These are phyloP conservation scores for Fusarium equiseti DNA, from an alignment of 2,329 filamentous ascomycete genomes.

Conservation along the genomic window DNA sequence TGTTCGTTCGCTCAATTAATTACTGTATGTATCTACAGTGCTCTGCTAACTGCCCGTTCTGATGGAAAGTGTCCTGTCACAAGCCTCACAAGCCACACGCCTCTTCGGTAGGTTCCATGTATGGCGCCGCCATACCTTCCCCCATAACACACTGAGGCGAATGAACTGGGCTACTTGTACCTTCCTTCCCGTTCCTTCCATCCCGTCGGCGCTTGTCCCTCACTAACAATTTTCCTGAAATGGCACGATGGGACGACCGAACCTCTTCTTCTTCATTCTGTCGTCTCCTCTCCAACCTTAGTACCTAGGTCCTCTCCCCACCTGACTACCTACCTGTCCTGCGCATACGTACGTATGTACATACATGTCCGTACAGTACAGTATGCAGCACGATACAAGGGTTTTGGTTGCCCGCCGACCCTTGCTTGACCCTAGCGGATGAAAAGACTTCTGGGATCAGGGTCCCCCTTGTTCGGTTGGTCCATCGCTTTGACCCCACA, in stretches of 20 bases:
- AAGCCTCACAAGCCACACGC: conserved; percentile 40
- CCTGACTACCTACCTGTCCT: conserved; percentile 5
- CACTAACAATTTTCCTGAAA: conserved; percentile 47
- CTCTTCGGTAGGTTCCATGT: conserved; percentile 13
- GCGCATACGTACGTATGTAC: neutral
- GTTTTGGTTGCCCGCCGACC: conserved; percentile 31
- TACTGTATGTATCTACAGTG: neutral
- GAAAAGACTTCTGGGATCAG: conserved; percentile 36
- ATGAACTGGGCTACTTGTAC: neutral
- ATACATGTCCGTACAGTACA: conserved; percentile 2
- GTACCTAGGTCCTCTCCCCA: conserved; percentile 13
- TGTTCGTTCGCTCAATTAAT: neutral
- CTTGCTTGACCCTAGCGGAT: conserved; percentile 34
- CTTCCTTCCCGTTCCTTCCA: conserved; percentile 1
- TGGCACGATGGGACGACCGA: conserved; percentile 12
- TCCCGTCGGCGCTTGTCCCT: conserved; percentile 30
- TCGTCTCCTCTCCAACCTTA: conserved; percentile 4
- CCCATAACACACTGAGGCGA: conserved; percentile 27
- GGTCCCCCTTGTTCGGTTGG: conserved; percentile 31
- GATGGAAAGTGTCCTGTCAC: conserved; percentile 19
- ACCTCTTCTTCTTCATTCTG: conserved; percentile 28
- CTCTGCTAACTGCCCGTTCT: neutral
- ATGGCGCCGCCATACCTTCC: conserved; percentile 26
- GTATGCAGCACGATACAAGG: conserved; percentile 27
- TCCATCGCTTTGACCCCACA: conserved; percentile 39